Base-by-base conservation (phyloP, 805 yeast genomes). In the Phaffomyces thermotolerans region DNA sequence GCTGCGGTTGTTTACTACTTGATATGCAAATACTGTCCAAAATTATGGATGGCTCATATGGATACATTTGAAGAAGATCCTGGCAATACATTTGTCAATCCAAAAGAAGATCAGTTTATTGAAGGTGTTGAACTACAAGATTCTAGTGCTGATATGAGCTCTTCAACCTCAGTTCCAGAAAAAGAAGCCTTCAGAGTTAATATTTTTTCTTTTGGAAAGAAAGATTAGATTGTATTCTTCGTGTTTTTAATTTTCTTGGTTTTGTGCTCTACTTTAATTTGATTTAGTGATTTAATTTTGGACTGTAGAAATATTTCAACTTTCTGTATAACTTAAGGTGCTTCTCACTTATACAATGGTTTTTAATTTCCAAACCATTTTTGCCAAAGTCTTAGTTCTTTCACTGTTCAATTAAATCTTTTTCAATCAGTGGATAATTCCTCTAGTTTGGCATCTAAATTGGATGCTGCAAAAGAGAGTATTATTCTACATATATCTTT, bases 1-100 rank as follows among this genome's bases (percentile, higher is more conserved):
- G 68, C 87, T 0, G 64, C 69, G 37, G 45, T 68, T 5, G 65
- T 76, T 8, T 77, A 81, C 60, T 70, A 73, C 9, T 18, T 69
- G 6, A 54, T 80, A 41, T 69, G 77, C 43, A 56, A 63, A 41
- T 23, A 73, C 12, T 66, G 63, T 49, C 84, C 84, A 8, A 39
- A 44, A 43, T 6, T 54, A 6, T 54, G 58, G 58, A 50, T 48
- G 52, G 57, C 58, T 31, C 43, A 54, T 34, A 22, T 53, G 44
- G 52, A 48, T 6, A 34, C 42, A 33, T 53, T 52, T 31, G 45
- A 51, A 32, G 42, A 43, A 27, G 55, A 54, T 35, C 46, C 50
- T 14, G 58, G 58, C 36, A 43, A 49, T 38, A 51, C 53, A 4
- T 40, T 52, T 44, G 42, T 30, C n/a, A 40, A 47, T 23, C 53